Base-by-base conservation (phyloP, 129 eudicot species). In the Pulicaria dysenterica region DNA sequence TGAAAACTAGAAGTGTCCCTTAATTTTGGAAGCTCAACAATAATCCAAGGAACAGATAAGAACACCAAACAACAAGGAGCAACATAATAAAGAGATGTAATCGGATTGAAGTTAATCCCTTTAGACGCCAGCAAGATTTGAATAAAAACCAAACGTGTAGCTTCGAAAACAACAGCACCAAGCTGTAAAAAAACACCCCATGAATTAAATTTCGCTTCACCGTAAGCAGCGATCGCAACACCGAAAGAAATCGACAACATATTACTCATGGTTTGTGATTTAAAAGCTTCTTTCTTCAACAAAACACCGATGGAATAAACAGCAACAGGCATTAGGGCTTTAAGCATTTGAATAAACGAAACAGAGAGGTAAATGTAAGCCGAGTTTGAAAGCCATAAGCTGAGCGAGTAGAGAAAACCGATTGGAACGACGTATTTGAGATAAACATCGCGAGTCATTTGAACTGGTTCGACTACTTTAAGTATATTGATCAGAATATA, bases 351-450 rank as follows among this genome's bases (percentile, higher is more conserved):
- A 9, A 87, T 87, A 31, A 87, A 87, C 10, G 88, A 83, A 12
- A 88, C 95, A 0, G 95, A 88, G 3, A 88, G 78, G n/a, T 85
- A 88, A 46, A 85, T 88, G 55, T 88, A 88, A 11, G 95, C 95
- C 0, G 95, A 88, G 72, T 88, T 88, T 3, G 95, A 81, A 5
- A 81, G 68, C 86, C 89, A 83, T 13, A 87, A 78, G 12, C 80
- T 69, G 16, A 87, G 68, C 2, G 92, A 73, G 59, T 87, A 87
- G 4, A 87, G 77, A 1, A 83, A 64, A 5, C 92, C 92, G 46
- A 87, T 88, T 3, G 95, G 95, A 8, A 88, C 88, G 7, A 88
- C 95, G 7, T 86, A 83, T 73, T 75, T 81, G 41, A 87, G n/a
- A 37, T 87, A 87, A 8, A 87, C 67, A 12, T 81, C 83, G 24